Conservation (phyloP, 148 eudicot species). For the Persicaria maculosa region DNA sequence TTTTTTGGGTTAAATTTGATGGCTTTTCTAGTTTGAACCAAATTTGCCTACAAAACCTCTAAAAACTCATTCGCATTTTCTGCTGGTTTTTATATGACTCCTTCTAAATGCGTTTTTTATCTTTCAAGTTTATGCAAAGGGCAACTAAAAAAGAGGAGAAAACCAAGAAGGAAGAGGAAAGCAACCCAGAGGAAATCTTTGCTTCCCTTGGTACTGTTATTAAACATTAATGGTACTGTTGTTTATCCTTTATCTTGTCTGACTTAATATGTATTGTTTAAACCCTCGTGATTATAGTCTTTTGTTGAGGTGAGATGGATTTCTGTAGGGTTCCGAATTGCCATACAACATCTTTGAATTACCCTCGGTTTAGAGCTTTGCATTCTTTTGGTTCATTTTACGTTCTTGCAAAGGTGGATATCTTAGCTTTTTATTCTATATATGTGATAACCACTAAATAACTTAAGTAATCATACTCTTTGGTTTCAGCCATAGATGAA, state of each 20-base stretch:
- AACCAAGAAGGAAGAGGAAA: constrained; percentile 45
- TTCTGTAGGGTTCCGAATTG: neutral
- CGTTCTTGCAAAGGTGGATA: neutral
- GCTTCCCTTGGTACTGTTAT: constrained; percentile 32
- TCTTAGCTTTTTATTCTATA: neutral
- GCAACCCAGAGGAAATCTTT: constrained; percentile 39
- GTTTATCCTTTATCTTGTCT: neutral
- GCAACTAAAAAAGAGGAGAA: constrained; percentile 61
- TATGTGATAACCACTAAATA: neutral
- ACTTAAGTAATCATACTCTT: neutral
- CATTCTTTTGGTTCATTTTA: neutral
- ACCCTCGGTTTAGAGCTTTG: neutral
- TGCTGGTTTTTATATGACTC: neutral
- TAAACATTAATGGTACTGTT: constrained; percentile 57
- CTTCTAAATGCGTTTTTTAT: constrained; percentile 2
- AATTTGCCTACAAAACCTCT: neutral
- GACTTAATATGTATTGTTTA: neutral
- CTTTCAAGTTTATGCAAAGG: constrained; percentile 86
- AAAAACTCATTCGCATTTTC: constrained; percentile 17
- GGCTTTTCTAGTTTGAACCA: neutral
- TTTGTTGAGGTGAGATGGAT: neutral
- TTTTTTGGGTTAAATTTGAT: neutral
- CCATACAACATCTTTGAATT: neutral
- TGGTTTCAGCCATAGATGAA: neutral
- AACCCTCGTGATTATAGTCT: neutral